Evolutionary conservation across 768 basidiomycete species (phyloP).

Genomic region (Zangia roseola): DNA sequence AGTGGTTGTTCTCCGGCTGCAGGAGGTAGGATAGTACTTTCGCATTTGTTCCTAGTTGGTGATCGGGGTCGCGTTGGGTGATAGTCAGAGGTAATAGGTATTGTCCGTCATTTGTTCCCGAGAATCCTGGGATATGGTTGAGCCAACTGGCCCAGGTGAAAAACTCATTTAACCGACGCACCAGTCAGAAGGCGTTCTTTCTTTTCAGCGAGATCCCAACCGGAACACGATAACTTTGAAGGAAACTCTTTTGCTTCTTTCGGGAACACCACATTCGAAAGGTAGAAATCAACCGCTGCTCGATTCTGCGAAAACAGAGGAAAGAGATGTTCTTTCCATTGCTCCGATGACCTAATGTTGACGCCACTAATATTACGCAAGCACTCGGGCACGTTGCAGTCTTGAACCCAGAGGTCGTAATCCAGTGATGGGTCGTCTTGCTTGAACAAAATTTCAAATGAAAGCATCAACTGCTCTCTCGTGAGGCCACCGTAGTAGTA

Average conservation of each 20-base stretch:
- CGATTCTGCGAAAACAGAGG: conserved; percentile 30
- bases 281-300: conserved; percentile 36
- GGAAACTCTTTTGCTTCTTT: conserved; percentile 38
- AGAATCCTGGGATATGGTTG: conserved; percentile 28
- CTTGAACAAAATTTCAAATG: conserved; percentile 29
- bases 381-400: conserved; percentile 17
- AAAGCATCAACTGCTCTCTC: conserved; percentile 26
- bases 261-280: conserved; percentile 38
- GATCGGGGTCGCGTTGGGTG: conserved; percentile 25
- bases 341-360: conserved; percentile 31
- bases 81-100: conserved; percentile 40
- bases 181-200: conserved; percentile 13
- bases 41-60: conserved; percentile 46
- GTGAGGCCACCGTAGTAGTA: conserved; percentile 38
- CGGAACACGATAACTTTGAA: conserved; percentile 32
- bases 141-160: neutral
- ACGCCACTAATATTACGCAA: conserved; percentile 18
- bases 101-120: conserved; percentile 39
- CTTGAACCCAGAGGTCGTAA: conserved; percentile 33
- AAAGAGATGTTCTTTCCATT: conserved; percentile 22
- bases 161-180: neutral
- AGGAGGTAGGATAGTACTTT: conserved; percentile 32
- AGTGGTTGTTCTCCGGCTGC: conserved; percentile 20
- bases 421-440: conserved; percentile 32
- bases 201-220: conserved; percentile 39